Percentiles rank a stretch among this genome's conserved stretches.
Conservation (phyloP, 2,329 filamentous ascomycete species). For the Dactylellina sp. region DNA sequence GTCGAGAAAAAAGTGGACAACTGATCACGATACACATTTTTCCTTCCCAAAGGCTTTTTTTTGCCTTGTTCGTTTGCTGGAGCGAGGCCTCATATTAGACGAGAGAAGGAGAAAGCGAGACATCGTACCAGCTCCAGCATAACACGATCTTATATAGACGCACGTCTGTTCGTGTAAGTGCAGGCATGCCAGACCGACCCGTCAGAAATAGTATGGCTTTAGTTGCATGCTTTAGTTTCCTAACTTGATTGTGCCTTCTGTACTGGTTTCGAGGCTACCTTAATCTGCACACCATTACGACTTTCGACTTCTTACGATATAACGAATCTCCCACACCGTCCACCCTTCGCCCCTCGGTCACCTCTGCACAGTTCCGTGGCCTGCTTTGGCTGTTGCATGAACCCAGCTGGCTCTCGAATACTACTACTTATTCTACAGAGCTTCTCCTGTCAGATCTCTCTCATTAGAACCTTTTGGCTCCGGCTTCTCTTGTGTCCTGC, state of each 20-base stretch:
- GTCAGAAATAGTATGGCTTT: constrained; percentile 55
- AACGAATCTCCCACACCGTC: constrained; percentile 56
- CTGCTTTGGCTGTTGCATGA: constrained; percentile 49
- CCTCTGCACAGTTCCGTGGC: constrained; percentile 39
- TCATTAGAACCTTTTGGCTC: constrained; percentile 40
- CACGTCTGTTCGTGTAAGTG: constrained; percentile 38
- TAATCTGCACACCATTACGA: constrained; percentile 57
- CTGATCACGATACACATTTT: constrained; percentile 57
- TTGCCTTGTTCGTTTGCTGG: constrained; percentile 51
- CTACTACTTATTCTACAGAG: constrained; percentile 42
- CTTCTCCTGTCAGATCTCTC: constrained; percentile 37
- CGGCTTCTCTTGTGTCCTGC: constrained; percentile 44
- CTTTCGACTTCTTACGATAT: constrained; percentile 53
- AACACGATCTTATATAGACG: constrained; percentile 52
- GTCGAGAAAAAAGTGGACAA: constrained; percentile 57
- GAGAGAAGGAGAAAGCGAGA: constrained; percentile 20
- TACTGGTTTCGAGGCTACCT: no score
- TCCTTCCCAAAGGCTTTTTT: constrained; percentile 38
- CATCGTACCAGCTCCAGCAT: constrained; percentile 41
- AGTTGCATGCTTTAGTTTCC: constrained; percentile 47
- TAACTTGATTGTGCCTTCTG: constrained; percentile 54
- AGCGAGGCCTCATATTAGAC: constrained; percentile 47
- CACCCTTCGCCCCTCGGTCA: constrained; percentile 28
- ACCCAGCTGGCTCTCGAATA: constrained; percentile 18
- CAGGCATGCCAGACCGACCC: constrained; percentile 49